Evolutionary conservation across 371 early-diverging fungal genomes (phyloP), one percentile per base, ranked within the genome.

Genomic region (Mucor racemosus): DNA sequence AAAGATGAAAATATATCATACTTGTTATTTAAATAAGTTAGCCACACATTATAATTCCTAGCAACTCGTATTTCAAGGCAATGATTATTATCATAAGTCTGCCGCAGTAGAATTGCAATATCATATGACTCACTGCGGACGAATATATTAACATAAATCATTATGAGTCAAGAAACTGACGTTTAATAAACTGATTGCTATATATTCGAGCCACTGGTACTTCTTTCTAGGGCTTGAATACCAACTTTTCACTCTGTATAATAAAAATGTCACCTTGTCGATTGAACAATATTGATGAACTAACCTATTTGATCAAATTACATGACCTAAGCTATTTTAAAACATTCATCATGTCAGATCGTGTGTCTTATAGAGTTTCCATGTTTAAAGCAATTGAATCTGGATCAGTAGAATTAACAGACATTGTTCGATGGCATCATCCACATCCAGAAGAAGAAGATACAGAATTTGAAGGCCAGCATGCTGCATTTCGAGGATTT

Each of bases 331-430:
- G 4, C 38, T 36, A 57, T n/a, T 57, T 57, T 35, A 26, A 33
- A n/a, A 8, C 57, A 33, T 36, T 57, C 33, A 36, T 57, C 17
- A 4, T 15, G 35, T 57, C 57, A 13, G 26, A 59, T 42, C 41
- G 59, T 21, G 41, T 59, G 31, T 41, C 59, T 5, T 59, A 59
- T 21, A 17, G 42, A 2, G 59, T 59, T 4, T 36, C 42, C 42
- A 59, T 59, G 39, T 59, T 59, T 9, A 59, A 59, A n/a, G 59
- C 59, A 11, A 59, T 59, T 26, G 59, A 59, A 41, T 39, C 59
- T 8, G 59, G 59, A 3, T 41, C 59, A 13, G 14, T 14, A 9
- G 21, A n/a, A 21, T 26, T 59, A 5, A 17, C 38, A 14, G 35
- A 39, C 26, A 38, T 59, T 31, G 59, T 59, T 9, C 21, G 35